phyloP scores from a whole-genome alignment of 805 yeast genomes.

The Yarrowia sp. region DNA sequence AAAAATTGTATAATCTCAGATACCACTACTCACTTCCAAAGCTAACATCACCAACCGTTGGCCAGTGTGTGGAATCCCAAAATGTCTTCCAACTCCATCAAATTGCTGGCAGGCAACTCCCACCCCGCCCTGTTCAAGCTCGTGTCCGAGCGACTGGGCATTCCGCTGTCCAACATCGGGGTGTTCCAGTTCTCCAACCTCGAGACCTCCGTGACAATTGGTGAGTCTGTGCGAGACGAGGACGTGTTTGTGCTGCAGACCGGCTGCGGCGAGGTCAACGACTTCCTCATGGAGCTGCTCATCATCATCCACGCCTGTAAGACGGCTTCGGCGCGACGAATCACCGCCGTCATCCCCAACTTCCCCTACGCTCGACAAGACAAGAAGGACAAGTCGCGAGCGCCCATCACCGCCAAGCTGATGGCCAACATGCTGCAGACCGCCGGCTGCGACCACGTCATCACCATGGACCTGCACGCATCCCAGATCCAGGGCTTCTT shows the following conservation, averaged over 20 bases:
- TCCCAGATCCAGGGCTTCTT: slow-evolving; percentile 98
- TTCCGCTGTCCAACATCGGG: slow-evolving; percentile 68
- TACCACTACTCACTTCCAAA: neutral
- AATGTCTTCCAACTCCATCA: slow-evolving; percentile 48
- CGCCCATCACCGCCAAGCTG: slow-evolving; percentile 93
- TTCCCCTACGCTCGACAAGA: slow-evolving; percentile 98
- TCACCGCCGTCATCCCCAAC: slow-evolving; percentile 92
- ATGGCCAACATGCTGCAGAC: slow-evolving; percentile 89
- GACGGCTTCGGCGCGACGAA: slow-evolving; percentile 91
- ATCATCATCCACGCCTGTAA: slow-evolving; percentile 92
- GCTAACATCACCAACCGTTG: neutral
- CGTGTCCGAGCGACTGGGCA: slow-evolving; percentile 64
- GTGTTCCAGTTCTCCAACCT: slow-evolving; percentile 83
- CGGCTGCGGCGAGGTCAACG: slow-evolving; percentile 83
- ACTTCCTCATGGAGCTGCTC: slow-evolving; percentile 79
- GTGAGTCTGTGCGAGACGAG: slow-evolving; percentile 87
- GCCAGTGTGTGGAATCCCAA: neutral
- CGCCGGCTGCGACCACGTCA: slow-evolving; percentile 93
- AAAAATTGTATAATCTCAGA: neutral
- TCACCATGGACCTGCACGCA: slow-evolving; percentile 96
- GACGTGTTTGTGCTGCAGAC: slow-evolving; percentile 84
- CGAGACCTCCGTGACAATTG: slow-evolving; percentile 85
- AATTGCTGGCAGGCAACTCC: slow-evolving; percentile 67
- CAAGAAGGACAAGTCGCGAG: slow-evolving; percentile 91
- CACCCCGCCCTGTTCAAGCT: slow-evolving; percentile 79